Percentiles rank a stretch among this genome's conserved stretches.
Evolutionary conservation across 345 rosid genomes (phyloP).

Genomic region (Combretum micranthum): DNA sequence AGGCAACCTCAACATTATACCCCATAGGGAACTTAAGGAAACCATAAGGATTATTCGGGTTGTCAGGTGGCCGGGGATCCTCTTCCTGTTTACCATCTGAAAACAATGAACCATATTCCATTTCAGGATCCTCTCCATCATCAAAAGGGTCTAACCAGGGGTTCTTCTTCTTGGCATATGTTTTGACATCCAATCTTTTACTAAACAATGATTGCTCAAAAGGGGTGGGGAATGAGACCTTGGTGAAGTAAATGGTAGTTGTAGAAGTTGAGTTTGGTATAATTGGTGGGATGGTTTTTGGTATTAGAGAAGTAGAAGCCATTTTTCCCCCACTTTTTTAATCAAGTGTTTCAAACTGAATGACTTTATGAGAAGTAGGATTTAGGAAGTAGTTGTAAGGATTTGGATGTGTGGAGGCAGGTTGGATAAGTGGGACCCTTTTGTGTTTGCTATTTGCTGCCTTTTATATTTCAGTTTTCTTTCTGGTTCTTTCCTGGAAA

Average conservation of each 20-base stretch:
- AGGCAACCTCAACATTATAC: conserved; percentile 64
- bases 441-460: no score
- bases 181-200: conserved; percentile 16
- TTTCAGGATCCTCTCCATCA: conserved; percentile 59
- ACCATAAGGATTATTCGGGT: conserved; percentile 76
- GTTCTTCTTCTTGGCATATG: conserved; percentile 59
- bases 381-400: conserved; percentile 5
- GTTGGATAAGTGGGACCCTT: conserved; percentile 71
- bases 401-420: conserved; percentile 43
- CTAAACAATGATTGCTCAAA: conserved; percentile 14
- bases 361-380: neutral
- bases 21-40: conserved; percentile 90
- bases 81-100: conserved; percentile 89
- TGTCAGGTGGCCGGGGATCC: conserved; percentile 70
- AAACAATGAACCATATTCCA: conserved; percentile 74
- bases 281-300: conserved; percentile 46
- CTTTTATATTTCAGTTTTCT: no score
- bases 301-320: conserved; percentile 49
- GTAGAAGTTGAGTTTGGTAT: conserved; percentile 35
- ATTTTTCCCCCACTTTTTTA: neutral
- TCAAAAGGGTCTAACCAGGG: conserved; percentile 84
- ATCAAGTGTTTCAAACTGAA: neutral
- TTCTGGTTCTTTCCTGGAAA: no score
- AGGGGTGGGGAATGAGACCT: conserved; percentile 28
- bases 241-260: conserved; percentile 21